Evolutionary conservation across 176 grass and related monocot species (phyloP).

Genomic region (Chrysopogon serrulatus): DNA sequence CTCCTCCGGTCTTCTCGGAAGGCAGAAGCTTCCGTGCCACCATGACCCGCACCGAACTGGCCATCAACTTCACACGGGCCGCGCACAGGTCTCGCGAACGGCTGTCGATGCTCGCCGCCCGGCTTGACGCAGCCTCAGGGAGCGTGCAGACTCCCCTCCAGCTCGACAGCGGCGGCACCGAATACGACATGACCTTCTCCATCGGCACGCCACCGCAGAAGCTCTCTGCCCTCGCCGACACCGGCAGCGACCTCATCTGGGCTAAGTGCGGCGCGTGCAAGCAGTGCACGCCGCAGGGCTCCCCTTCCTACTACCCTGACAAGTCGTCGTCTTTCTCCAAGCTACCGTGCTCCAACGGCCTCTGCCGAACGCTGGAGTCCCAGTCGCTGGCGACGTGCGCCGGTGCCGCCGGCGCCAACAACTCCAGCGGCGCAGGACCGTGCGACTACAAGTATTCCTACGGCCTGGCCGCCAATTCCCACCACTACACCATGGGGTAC

Average conservation of each 20-base stretch:
- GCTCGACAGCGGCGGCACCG: background rate
- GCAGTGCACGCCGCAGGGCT: background rate
- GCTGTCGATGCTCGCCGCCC: background rate
- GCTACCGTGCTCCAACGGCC: background rate
- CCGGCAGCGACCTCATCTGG: slow-evolving; percentile 8
- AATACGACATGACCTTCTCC: background rate
- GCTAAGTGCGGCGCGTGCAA: background rate
- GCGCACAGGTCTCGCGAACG: background rate
- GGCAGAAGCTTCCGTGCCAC: background rate
- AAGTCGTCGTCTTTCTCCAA: background rate
- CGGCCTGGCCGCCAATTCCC: rapidly evolving
- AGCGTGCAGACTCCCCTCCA: background rate
- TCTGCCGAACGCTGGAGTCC: background rate
- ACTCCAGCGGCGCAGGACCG: rapidly evolving
- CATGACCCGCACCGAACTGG: background rate
- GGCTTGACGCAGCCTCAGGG: background rate
- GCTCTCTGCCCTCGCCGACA: slow-evolving; percentile 1
- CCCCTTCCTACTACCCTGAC: background rate
- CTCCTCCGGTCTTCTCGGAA: background rate
- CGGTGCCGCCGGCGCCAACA: no score
- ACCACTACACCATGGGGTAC: background rate
- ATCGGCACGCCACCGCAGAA: background rate
- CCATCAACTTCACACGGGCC: background rate
- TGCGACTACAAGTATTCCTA: background rate
- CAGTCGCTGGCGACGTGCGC: no score